Base-by-base conservation (phyloP, 2,329 filamentous ascomycete genomes). In the Sarocladium kiliense region DNA sequence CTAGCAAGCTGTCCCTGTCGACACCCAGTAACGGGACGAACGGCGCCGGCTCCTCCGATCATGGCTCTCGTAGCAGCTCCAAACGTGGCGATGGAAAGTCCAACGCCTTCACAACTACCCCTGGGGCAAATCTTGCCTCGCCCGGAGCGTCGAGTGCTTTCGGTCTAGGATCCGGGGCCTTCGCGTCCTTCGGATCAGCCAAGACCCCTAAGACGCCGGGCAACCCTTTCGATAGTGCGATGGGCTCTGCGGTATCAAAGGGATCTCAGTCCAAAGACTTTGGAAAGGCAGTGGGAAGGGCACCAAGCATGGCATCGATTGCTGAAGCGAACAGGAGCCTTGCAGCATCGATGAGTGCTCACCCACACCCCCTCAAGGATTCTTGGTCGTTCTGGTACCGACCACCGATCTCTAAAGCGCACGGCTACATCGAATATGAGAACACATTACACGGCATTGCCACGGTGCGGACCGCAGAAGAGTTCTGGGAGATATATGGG, bases 331-430 rank as follows among this genome's bases (percentile, higher is more conserved):
- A 61, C n/a, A 68, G 73, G 55, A 71, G 72, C 54, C 69, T 71
- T 54, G 71, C 74, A 56, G 63, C 47, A 19, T 51, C 47, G 10
- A 51, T 51, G 47, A 26, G 21, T 11, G 19, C 50, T 10, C 32
- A 73, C 56, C 64, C 68, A 58, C 72, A 74, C 60, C 79, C 82
- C 58, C 79, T 97, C 64, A 91, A 89, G 73, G 86, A 91, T 71
- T 87, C 86, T 60, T 99, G 94, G 94, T 87, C 96, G 32, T 91
- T 97, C 70, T 97, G 94, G 91, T 99, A 95, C 74, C 85, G 94
- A 57, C 94, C 94, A 37, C 94, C 94, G 51, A 96, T 95, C 64
- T 92, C 91, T 62, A 99, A 99, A 76, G 94, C 93, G 61, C 93
- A 94, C 66, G 84, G 84, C 39, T 86, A 79, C 66, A 82, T 87